phyloP scores from a whole-genome alignment of 106 monocot species.

The Dioscorea dumetorum region DNA sequence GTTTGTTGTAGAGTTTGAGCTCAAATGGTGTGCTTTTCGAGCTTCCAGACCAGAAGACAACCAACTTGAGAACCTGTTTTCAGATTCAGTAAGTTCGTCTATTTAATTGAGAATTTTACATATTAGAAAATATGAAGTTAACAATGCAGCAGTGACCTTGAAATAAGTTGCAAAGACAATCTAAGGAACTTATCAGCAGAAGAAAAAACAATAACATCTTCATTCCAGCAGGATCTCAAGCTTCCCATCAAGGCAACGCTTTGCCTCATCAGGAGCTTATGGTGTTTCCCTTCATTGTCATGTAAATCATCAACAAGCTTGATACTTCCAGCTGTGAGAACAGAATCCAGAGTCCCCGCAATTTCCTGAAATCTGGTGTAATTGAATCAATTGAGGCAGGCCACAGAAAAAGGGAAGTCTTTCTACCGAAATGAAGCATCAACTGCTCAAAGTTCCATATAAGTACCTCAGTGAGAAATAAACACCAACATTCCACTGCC shows the following conservation, averaged over 20 bases:
- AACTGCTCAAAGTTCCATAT: too few species aligned
- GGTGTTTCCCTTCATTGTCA: constrained; percentile 21
- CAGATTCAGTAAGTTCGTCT: background rate
- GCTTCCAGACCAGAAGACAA: constrained; percentile 73
- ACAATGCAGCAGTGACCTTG: constrained; percentile 44
- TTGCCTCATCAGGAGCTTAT: constrained; percentile 59
- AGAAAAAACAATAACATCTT: constrained; percentile 77
- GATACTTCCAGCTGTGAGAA: constrained; percentile 38
- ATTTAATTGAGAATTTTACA: background rate
- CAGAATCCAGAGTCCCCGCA: constrained; percentile 84
- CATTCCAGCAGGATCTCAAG: constrained; percentile 85
- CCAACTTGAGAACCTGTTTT: constrained; percentile 79
- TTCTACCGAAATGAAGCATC: too few species aligned
- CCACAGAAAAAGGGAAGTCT: background rate
- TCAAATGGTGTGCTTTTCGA: constrained; percentile 31
- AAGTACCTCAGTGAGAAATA: constrained; percentile 87
- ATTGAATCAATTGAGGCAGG: constrained; percentile 8
- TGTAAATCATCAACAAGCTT: constrained; percentile 32
- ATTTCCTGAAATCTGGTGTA: constrained; percentile 92
- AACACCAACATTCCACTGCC: constrained; percentile 89
- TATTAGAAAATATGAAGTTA: background rate
- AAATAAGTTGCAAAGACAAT: constrained; percentile 81
- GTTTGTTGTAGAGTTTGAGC: constrained; percentile 21
- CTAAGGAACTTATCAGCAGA: constrained; percentile 90
- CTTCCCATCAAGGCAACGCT: constrained; percentile 70